Conservation (phyloP, 805 yeast species). For the Cyberlindnera xishuangbannaensis region DNA sequence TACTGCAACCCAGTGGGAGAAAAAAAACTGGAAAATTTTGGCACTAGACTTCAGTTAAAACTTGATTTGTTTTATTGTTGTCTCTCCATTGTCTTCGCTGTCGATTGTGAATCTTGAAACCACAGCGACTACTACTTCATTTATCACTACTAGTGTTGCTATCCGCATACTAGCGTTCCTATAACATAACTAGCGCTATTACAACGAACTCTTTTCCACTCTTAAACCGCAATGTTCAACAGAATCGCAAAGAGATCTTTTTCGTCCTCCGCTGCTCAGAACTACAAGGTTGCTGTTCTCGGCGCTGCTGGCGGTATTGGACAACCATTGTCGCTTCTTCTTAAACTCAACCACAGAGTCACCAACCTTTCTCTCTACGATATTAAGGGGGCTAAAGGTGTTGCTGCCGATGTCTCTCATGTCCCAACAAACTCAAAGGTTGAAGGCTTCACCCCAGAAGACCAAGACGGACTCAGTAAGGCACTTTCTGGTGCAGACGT, state of each 20-base stretch:
- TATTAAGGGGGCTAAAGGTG: slow-evolving; percentile 91
- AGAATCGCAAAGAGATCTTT: slow-evolving; percentile 56
- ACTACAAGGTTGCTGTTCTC: slow-evolving; percentile 74
- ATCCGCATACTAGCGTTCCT: no score
- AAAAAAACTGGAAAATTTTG: no score
- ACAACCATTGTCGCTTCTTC: slow-evolving; percentile 74
- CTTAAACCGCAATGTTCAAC: slow-evolving; percentile 53
- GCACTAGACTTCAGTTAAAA: no score
- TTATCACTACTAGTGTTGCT: no score
- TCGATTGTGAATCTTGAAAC: no score
- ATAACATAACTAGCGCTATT: no score
- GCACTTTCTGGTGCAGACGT: slow-evolving; percentile 73
- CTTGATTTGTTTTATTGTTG: no score
- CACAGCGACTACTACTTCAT: no score
- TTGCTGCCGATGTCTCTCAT: slow-evolving; percentile 93
- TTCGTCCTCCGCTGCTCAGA: slow-evolving; percentile 58
- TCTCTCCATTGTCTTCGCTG: no score
- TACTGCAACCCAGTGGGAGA: no score
- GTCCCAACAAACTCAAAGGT: slow-evolving; percentile 89
- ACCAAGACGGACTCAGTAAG: slow-evolving; percentile 60
- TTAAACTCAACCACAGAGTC: slow-evolving; percentile 85
- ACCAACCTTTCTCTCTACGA: slow-evolving; percentile 84
- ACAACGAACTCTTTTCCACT: no score
- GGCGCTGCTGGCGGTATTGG: slow-evolving; percentile 97
- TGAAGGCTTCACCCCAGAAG: slow-evolving; percentile 81